Base-by-base conservation (phyloP, 139 green algal species). In the Bryopsis sp. region DNA sequence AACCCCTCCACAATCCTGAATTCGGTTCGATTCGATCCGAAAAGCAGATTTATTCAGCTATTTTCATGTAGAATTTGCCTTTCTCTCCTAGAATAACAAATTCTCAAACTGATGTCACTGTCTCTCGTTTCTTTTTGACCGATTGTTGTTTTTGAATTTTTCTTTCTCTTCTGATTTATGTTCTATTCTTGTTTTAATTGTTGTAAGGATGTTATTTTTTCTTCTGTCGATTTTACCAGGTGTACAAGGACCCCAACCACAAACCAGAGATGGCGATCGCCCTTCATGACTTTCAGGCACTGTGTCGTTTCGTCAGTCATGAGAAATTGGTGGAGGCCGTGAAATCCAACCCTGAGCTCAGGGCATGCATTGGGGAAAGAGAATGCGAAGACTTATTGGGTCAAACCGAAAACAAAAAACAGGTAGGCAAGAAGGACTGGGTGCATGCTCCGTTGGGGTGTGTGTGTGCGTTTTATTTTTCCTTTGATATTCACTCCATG, bases 221-320 rank as follows among this genome's bases (percentile, higher is more conserved):
- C n/a, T n/a, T n/a, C n/a, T n/a, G n/a, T n/a, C n/a, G n/a, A n/a
- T n/a, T n/a, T n/a, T n/a, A n/a, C n/a, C 75, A 94, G 80, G 48
- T 92, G 7, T 98, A 98, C 80, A 92, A 94, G 58, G 94, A 99
- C 64, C 80, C 72, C 75, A 99, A 99, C 79, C 94, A 99, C 82
- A 99, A 99, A 78, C 94, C 94, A 22, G 94, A 99, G 78, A 98
- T 99, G 91, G 88, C 92, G 11, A 74, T 99, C 38, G 94, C 94
- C 2, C 64, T 99, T 28, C 83, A 77, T 34, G 77, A 83, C 26
- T 97, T 97, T 77, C 83, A 95, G 74, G 90, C 93, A 15, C 82
- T 99, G 58, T 97, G 92, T 81, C 81, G 85, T 48, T 99, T 99
- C 73, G 81, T 79, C 6, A 33, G 62, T 24, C 72, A 75, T 3